These are phyloP conservation scores for Starmerella geochares DNA, from an alignment of 805 yeast species.

Conservation along the genomic window DNA sequence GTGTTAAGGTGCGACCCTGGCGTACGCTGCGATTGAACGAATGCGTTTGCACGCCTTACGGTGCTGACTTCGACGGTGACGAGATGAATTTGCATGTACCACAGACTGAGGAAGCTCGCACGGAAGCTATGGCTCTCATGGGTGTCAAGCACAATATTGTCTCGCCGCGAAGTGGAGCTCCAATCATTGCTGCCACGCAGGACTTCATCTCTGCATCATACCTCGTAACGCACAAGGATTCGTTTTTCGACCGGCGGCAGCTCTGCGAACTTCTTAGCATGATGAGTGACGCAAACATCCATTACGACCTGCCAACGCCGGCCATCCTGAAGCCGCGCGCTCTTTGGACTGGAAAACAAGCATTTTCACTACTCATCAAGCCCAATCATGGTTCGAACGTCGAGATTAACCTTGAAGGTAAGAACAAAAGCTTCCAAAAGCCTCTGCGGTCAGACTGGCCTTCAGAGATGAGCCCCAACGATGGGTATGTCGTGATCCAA, in stretches of 20 bases:
- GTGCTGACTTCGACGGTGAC: slow-evolving; percentile 99
- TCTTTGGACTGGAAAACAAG: slow-evolving; percentile 97
- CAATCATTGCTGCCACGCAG: slow-evolving; percentile 98
- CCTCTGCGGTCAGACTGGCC: slow-evolving; percentile 58
- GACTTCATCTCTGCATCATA: slow-evolving; percentile 97
- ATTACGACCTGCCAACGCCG: slow-evolving; percentile 93
- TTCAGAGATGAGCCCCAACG: slow-evolving; percentile 94
- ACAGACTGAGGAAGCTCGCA: slow-evolving; percentile 96
- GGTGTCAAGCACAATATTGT: slow-evolving; percentile 90
- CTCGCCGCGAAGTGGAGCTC: slow-evolving; percentile 97
- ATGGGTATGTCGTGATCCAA: slow-evolving; percentile 82
- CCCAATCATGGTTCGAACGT: slow-evolving; percentile 74
- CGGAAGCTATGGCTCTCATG: slow-evolving; percentile 97
- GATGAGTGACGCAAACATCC: slow-evolving; percentile 89
- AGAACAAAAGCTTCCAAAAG: slow-evolving; percentile 77
- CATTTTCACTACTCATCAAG: slow-evolving; percentile 73
- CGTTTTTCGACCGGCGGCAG: slow-evolving; percentile 80
- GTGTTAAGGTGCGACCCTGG: slow-evolving; percentile 95
- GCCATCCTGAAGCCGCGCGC: slow-evolving; percentile 78
- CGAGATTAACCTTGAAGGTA: slow-evolving; percentile 83
- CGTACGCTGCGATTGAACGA: slow-evolving; percentile 92
- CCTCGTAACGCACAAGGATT: slow-evolving; percentile 83
- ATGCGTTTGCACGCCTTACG: slow-evolving; percentile 98
- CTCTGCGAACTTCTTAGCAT: slow-evolving; percentile 73
- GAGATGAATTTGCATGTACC: slow-evolving; percentile 99